phyloP scores from a whole-genome alignment of 1,284 basidiomycete genomes.

The Cutaneotrichosporon dermatis region DNA sequence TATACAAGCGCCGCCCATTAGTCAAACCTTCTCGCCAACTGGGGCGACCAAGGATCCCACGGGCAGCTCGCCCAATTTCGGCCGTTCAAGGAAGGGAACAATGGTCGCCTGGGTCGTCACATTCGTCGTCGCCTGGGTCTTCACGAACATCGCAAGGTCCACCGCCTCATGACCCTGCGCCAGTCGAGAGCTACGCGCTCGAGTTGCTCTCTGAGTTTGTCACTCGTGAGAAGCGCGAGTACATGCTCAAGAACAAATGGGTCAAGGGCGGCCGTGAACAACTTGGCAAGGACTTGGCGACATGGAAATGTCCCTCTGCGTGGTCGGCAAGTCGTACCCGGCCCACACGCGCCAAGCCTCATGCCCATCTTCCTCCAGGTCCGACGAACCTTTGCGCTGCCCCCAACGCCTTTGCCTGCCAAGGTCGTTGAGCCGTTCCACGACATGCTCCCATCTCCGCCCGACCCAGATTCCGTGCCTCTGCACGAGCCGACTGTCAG shows the following conservation, averaged over 20 bases:
- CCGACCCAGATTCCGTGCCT: constrained; percentile 39
- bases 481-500: constrained; percentile 42
- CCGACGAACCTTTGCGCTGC: constrained; percentile 37
- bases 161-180: constrained; percentile 21
- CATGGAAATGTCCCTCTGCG: constrained; percentile 40
- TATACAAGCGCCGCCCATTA: constrained; percentile 1
- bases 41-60: background rate
- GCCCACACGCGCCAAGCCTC: constrained; percentile 23
- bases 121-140: background rate
- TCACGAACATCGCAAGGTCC: background rate
- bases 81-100: background rate
- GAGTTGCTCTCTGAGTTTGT: constrained; percentile 46
- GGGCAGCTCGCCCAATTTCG: background rate
- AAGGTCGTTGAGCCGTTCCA: constrained; percentile 28
- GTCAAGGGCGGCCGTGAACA: constrained; percentile 43
- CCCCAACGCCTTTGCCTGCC: constrained; percentile 28
- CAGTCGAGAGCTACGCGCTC: constrained; percentile 37
- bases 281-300: constrained; percentile 45
- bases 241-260: constrained; percentile 48
- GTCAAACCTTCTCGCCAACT: background rate
- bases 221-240: constrained; percentile 46
- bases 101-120: background rate
- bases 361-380: constrained; percentile 39
- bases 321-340: constrained; percentile 20
- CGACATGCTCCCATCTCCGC: constrained; percentile 38